phyloP scores from a whole-genome alignment of 345 rosid species.

The Salix purpurea region DNA sequence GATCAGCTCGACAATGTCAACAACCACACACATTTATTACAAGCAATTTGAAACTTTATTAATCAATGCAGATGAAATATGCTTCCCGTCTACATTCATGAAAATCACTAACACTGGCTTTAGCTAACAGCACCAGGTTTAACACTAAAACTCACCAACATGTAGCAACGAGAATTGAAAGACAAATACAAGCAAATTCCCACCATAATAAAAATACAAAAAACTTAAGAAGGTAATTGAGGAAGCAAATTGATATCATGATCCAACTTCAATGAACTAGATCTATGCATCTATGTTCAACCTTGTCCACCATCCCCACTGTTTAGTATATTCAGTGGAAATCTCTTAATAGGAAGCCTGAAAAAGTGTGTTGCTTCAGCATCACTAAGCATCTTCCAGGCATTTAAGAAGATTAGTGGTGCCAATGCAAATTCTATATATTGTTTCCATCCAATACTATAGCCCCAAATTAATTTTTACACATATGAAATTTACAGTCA shows the following conservation, averaged over 20 bases:
- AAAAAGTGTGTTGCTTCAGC: neutral
- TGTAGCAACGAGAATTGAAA: neutral
- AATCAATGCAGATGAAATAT: neutral
- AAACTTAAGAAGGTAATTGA: neutral
- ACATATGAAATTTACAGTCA: neutral
- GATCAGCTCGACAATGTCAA: neutral
- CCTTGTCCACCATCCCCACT: neutral
- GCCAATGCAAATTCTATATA: neutral
- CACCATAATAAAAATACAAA: neutral
- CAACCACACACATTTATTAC: neutral
- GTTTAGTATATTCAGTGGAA: neutral
- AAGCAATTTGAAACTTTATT: neutral
- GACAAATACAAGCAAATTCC: neutral
- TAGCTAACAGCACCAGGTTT: neutral
- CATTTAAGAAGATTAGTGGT: neutral
- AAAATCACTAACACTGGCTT: neutral
- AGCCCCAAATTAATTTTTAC: neutral
- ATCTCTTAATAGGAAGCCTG: neutral
- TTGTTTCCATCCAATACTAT: neutral
- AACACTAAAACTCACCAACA: neutral
- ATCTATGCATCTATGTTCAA: neutral
- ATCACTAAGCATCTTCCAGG: neutral
- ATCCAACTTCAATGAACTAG: neutral
- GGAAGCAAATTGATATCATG: neutral
- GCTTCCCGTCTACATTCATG: neutral